Evolutionary conservation across 2,329 filamentous ascomycete species (phyloP), one percentile per base, ranked within the genome.

Genomic region (Epicoccum sorghinum): DNA sequence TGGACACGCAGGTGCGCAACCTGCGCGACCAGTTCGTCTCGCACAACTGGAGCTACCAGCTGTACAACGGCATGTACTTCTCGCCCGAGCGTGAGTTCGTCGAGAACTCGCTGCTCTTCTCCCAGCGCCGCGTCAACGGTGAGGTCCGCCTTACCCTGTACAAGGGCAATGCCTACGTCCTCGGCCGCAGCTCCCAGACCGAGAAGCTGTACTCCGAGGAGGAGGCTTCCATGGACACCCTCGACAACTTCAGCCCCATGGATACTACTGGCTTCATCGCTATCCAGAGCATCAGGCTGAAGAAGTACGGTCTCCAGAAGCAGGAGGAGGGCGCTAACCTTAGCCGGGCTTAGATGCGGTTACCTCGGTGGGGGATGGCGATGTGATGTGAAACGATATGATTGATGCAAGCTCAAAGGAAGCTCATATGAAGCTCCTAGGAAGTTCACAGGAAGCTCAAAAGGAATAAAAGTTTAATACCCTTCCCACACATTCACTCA

Each of bases 11-110:
- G 71, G 84, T 90, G 53, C 85, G 87, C 62, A 81, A 85, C 58
- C 81, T 90, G 47, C 86, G 88, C 66, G 87, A 90, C 74, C 86
- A 89, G 68, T 89, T 89, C 67, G 81, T 89, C 60, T 88, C 86
- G 33, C 71, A 75, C 62, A 68, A 70, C 68, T 74, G 71, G 71
- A 71, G 68, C 64, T 73, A 74, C 68, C 79, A 73, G 63, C 62
- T 74, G 37, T 82, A 88, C 79, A 88, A 88, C 73, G 85, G 85
- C 64, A 78, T 86, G 62, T 85, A 86, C 81, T 89, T 89, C 79
- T 87, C 84, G 12, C 86, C 87, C 29, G 87, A 89, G 77, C 84
- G 86, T 55, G 86, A 88, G 74, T 89, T 89, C 77, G 78, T 89
- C 52, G 85, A 92, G 77, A 82, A 86, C 70, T 82, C 82, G 65